Base-by-base conservation (phyloP, 345 rosid genomes). In the Syzygium grande region DNA sequence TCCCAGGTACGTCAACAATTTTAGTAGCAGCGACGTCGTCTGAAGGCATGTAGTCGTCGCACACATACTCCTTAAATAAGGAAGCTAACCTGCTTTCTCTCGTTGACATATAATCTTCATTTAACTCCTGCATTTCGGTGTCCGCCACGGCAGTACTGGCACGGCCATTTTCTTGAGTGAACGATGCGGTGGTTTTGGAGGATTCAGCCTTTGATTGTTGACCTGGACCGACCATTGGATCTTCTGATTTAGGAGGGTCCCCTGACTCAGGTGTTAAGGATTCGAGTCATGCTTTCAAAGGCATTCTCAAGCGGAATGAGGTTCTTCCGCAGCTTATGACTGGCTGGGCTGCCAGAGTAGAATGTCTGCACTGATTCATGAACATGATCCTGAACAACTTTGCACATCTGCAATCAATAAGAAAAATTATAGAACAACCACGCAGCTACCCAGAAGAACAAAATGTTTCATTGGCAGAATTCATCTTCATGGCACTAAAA, bases 381-480 rank as follows among this genome's bases (percentile, higher is more conserved):
- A 84, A 84, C 92, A 78, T 92, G 91, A 49, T 94, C 93, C 77
- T 93, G 95, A 86, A 97, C 38, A 51, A 91, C 87, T 84, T 91
- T 92, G 91, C 98, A 96, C 89, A 95, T 90, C 99, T 98, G 90
- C 51, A 87, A 61, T 83, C 25, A 87, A 85, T 84, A 89, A 38
- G n/a, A 30, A 88, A 87, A 53, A 84, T 51, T 46, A 23, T 46
- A 43, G 23, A 54, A 41, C 19, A 38, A 46, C 43, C 11, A 52
- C 58, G 30, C 29, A 52, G 80, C 79, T 87, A 46, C 51, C 85
- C 49, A 52, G 78, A 59, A 61, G 49, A 58, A 63, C 30, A 43
- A 38, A 55, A 61, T 23, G 30, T 84, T 65, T 63, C 41, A 5
- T 59, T 73, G 34, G 23, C 63, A 22, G 41, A 54, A 56, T 54